phyloP scores from a whole-genome alignment of 2,329 filamentous ascomycete species.

The Falciphora oryzae region DNA sequence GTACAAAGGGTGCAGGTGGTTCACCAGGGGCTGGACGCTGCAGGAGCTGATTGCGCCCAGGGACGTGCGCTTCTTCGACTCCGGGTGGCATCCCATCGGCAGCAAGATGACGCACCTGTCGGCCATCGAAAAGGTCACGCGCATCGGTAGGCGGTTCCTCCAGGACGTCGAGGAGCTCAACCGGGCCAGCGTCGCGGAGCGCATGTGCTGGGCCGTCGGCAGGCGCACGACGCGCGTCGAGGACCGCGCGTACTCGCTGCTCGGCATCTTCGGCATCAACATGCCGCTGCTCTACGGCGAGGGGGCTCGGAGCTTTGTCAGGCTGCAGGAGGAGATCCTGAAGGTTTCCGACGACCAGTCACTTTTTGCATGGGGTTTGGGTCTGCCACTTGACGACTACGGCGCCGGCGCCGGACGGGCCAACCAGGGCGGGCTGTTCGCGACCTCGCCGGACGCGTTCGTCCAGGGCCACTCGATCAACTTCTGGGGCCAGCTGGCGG shows the following conservation, averaged over 20 bases:
- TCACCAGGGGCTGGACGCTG: conserved; percentile 20
- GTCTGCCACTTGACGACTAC: not conserved
- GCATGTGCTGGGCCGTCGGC: conserved; percentile 23
- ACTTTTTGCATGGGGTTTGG: conserved; percentile 22
- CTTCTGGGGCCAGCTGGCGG: conserved; percentile 12
- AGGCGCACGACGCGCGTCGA: conserved; percentile 20
- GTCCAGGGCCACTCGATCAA: conserved; percentile 2
- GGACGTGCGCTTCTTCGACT: conserved; percentile 17
- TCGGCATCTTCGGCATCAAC: conserved; percentile 24
- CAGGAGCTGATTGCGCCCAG: conserved; percentile 18
- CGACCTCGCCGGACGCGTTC: conserved; percentile 12
- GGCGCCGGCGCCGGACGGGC: not conserved
- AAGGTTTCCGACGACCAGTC: conserved; percentile 22
- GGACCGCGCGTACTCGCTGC: conserved; percentile 23
- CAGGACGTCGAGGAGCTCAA: conserved; percentile 4
- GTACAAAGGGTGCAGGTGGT: conserved; percentile 11
- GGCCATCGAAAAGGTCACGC: conserved; percentile 20
- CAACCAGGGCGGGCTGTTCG: conserved; percentile 12
- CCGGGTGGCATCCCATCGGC: conserved; percentile 18
- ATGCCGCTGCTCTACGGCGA: conserved; percentile 27
- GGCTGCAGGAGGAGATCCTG: conserved; percentile 25
- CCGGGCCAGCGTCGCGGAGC: conserved; percentile 15
- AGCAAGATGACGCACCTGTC: conserved; percentile 18
- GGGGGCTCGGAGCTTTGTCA: conserved; percentile 18
- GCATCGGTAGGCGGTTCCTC: conserved; percentile 22